A percentile compares a stretch with the other conserved stretches of the same genome.
phyloP scores from a whole-genome alignment of 2,329 filamentous ascomycete species.

The Ilyonectria sp. region DNA sequence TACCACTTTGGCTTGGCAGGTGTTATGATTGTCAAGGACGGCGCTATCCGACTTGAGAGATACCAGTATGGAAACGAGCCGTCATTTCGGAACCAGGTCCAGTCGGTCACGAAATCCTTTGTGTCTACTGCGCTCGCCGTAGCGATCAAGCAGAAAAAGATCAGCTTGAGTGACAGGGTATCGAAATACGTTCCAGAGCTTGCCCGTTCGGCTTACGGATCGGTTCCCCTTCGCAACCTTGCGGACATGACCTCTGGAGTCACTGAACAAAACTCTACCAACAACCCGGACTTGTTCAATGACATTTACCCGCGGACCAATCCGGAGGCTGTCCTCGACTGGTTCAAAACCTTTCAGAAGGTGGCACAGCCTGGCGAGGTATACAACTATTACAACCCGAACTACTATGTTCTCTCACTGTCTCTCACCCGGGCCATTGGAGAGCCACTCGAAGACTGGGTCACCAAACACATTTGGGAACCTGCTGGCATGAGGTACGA shows the following conservation, averaged over 20 bases:
- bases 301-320: conserved; percentile 2
- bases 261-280: not conserved
- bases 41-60: not conserved
- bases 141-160: not conserved
- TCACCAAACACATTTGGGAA: conserved; percentile 2
- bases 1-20: too few species aligned
- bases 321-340: not conserved
- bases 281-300: conserved; percentile 4
- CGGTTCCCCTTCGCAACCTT: not conserved
- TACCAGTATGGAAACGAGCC: conserved; percentile 9
- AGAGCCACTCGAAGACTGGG: not conserved
- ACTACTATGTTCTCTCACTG: conserved; percentile 9
- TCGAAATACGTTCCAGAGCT: too few species aligned
- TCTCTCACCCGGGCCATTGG: conserved; percentile 2
- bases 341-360: conserved; percentile 6
- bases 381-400: conserved; percentile 13
- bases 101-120: conserved; percentile 4
- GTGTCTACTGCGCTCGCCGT: not conserved
- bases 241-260: conserved; percentile 2
- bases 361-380: not conserved
- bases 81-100: conserved; percentile 2
- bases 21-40: too few species aligned
- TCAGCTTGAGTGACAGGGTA: not conserved
- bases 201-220: not conserved
- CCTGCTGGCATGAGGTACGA: conserved; percentile 12